Conservation (phyloP, 257 asterid genomes). For the Knoxia roxburghii region DNA sequence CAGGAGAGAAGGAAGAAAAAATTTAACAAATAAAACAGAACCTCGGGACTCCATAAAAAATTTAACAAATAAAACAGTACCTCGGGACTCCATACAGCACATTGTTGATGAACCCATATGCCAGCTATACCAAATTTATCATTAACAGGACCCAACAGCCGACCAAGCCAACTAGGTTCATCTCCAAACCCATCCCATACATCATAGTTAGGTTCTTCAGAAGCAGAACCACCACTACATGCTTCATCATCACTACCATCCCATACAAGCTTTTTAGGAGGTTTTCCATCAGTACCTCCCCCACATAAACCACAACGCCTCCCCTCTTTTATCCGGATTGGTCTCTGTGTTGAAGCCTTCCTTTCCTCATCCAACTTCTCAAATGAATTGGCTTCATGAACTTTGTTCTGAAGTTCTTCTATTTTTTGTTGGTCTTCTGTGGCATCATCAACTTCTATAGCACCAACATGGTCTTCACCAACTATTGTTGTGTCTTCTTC, state of each 20-base stretch:
- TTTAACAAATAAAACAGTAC: slow-evolving; percentile 39
- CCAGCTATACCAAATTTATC: slow-evolving; percentile 96
- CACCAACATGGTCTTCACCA: slow-evolving; percentile 12
- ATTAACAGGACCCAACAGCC: slow-evolving; percentile 91
- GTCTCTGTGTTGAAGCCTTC: slow-evolving; percentile 31
- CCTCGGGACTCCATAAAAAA: slow-evolving; percentile 99
- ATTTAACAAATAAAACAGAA: slow-evolving; percentile 21
- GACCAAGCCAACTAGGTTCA: slow-evolving; percentile 94
- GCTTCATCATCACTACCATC: slow-evolving; percentile 73
- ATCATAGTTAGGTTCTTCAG: slow-evolving; percentile 88
- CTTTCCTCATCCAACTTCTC: slow-evolving; percentile 25
- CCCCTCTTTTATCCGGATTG: slow-evolving; percentile 65
- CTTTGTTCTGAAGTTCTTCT: slow-evolving; percentile 31
- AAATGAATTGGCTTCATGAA: slow-evolving; percentile 31
- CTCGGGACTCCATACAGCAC: slow-evolving; percentile 99
- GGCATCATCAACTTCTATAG: slow-evolving; percentile 28
- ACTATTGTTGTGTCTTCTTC: slow-evolving; percentile 30
- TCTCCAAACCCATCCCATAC: slow-evolving; percentile 97
- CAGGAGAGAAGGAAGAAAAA: slow-evolving; percentile 6
- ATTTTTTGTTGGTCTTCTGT: slow-evolving; percentile 27
- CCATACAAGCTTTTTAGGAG: slow-evolving; percentile 74
- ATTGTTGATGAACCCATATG: slow-evolving; percentile 98
- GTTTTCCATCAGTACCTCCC: slow-evolving; percentile 87
- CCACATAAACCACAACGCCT: slow-evolving; percentile 96
- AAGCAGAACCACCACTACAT: slow-evolving; percentile 76